Conservation (phyloP, 2,329 filamentous ascomycete species). For the Apiospora malaysiana region DNA sequence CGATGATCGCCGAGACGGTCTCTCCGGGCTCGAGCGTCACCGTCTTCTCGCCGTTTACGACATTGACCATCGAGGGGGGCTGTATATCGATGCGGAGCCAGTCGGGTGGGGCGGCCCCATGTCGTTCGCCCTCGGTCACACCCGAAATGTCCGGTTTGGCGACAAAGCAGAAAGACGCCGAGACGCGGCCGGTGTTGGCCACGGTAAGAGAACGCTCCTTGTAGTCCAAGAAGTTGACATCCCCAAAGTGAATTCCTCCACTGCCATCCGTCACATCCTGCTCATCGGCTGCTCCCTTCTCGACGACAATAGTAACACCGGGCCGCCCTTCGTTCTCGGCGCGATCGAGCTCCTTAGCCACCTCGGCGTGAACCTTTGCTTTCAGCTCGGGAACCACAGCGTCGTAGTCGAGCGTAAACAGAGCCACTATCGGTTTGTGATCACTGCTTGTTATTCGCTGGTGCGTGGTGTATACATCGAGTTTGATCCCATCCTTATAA, state of each 20-base stretch:
- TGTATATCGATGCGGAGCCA: constrained; percentile 39
- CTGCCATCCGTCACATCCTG: constrained; percentile 48
- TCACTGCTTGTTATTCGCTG: constrained; percentile 92
- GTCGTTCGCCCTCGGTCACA: constrained; percentile 35
- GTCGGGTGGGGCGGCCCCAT: constrained; percentile 19
- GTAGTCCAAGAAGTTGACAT: constrained; percentile 71
- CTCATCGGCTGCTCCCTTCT: constrained; percentile 50
- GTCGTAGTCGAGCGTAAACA: constrained; percentile 86
- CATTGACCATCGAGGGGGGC: constrained; percentile 33
- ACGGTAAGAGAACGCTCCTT: constrained; percentile 76
- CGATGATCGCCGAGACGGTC: constrained; percentile 73
- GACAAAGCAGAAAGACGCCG: constrained; percentile 81
- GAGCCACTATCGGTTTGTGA: constrained; percentile 87
- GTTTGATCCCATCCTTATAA: constrained; percentile 57
- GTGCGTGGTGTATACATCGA: constrained; percentile 81
- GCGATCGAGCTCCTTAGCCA: constrained; percentile 85
- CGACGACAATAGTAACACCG: constrained; percentile 80
- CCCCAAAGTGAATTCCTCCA: constrained; percentile 78
- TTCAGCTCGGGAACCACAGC: constrained; percentile 86
- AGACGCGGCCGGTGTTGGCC: constrained; percentile 87
- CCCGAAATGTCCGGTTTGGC: constrained; percentile 66
- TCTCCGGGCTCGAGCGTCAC: constrained; percentile 85
- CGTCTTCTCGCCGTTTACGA: constrained; percentile 45
- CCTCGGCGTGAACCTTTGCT: constrained; percentile 81
- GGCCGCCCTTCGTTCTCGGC: constrained; percentile 91